Base-by-base conservation (phyloP, 306 rosid genomes). In the Alnus rubra region DNA sequence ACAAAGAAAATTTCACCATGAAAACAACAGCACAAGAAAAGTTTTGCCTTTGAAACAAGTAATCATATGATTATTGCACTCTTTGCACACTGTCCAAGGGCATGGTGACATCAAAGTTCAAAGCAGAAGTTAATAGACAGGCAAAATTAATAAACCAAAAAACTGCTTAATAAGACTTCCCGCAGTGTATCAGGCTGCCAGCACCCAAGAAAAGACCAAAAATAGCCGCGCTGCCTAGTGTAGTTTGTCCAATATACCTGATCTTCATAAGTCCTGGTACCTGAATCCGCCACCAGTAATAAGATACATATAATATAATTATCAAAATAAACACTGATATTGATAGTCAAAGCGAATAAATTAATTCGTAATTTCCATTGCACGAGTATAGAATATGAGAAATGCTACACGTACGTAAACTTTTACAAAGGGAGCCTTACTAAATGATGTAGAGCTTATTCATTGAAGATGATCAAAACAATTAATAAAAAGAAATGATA, bases 131-230 rank as follows among this genome's bases (percentile, higher is more conserved):
- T 73, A 35, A 79, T 74, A 73, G 52, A 80, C 75, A 73, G 62
- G 69, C 35, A 70, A 71, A 70, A 73, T n/a, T 18, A 65, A 71
- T 73, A 72, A 52, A 19, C 28, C 76, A 45, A 47, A 56, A 39
- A 53, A 42, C 31, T 67, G 16, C 71, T 88, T 62, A 93, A 81
- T 93, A 89, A 81, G 93, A 90, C 89, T 92, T 93, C 62, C 98
- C 97, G 89, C 95, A 93, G 79, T 92, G 98, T 82, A 93, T 88
- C 84, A 93, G 89, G 84, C 97, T 86, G 56, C 98, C 98, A 74
- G 98, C 98, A 71, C 94, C 92, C 82, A 93, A 84, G 88, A 93
- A 93, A 74, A 93, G 91, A 74, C 98, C 96, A 53, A 93, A 93
- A 69, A 90, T 81, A 31, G 91, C 96, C 50, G 97, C 97, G 86